Conservation (phyloP, 345 rosid species). For the Viola odorata region DNA sequence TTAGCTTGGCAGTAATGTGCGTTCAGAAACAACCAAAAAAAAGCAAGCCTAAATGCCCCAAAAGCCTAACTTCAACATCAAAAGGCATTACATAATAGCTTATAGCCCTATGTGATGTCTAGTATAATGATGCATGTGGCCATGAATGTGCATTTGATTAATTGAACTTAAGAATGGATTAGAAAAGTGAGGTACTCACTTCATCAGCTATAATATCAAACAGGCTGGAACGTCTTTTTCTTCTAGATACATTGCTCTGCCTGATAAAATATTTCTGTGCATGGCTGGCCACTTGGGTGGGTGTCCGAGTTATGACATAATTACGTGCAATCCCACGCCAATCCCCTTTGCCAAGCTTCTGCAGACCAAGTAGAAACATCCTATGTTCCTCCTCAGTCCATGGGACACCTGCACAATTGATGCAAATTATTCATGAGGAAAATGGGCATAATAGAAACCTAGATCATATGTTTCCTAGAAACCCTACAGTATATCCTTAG, state of each 20-base stretch:
- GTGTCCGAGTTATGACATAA: conserved; percentile 27
- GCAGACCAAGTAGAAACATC: conserved; percentile 29
- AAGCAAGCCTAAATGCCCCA: no score
- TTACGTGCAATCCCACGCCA: conserved; percentile 31
- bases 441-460: background rate
- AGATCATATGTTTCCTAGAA: background rate
- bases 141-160: background rate
- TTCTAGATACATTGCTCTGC: conserved; percentile 28
- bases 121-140: background rate
- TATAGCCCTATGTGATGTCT: background rate
- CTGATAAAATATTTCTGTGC: conserved; percentile 34
- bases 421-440: no score
- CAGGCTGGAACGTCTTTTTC: conserved; percentile 31
- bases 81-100: no score
- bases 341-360: conserved; percentile 29
- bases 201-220: conserved; percentile 35
- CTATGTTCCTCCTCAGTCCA: conserved; percentile 37
- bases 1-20: no score
- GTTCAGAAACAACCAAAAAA: no score
- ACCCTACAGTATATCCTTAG: background rate
- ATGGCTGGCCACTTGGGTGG: conserved; percentile 33
- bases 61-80: no score
- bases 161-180: no score
- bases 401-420: conserved; percentile 20
- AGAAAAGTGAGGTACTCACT: conserved; percentile 9